Base-by-base conservation (phyloP, 805 yeast genomes). In the Candida broadrunensis region DNA sequence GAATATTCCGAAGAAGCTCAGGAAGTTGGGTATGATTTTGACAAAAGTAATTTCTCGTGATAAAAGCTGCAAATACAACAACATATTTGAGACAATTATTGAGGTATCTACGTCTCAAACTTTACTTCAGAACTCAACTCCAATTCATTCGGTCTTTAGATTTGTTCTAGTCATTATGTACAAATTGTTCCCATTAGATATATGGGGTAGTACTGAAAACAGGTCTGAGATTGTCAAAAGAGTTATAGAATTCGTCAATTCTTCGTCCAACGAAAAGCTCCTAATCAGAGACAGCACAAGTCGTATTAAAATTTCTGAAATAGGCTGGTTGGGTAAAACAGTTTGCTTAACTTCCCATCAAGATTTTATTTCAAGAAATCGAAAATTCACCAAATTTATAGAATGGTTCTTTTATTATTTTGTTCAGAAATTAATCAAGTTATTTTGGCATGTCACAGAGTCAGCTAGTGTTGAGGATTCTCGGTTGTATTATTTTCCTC, bases 371-470 rank as follows among this genome's bases (percentile, higher is more conserved):
- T 58, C 61, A 43, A 65, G 81, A 3, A 56, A 52, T 35, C 14
- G 40, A 0, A 48, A 75, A 14, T 55, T 81, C 11, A 41, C 49
- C 2, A 47, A 52, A 2, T 78, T 86, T 36, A 20, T 85, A 1
- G 36, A 38, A 1, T 90, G 96, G 96, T 36, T 84, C 2, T 75
- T 84, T 31, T 46, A 59, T 0, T 30, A 26, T 0, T 70, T 81
- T 37, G 47, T 86, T 1, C 62, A 73, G 6, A 68, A 63, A 14
- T 44, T 85, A 1, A 48, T 86, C 0, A 58, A 66, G 0, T 58
- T 75, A 0, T 78, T 77, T 51, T 89, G 88, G 64, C 82, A 85
- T 53, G 81, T 83, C 4, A 82, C 93, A 0, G 85, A 81, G 36
- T 41, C 55, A 1, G 37, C 54, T 2, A 34, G 44, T 12, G n/a